Evolutionary conservation across 2,329 filamentous ascomycete species (phyloP), one percentile per base, ranked within the genome.

Genomic region (Neonectria ditissima): DNA sequence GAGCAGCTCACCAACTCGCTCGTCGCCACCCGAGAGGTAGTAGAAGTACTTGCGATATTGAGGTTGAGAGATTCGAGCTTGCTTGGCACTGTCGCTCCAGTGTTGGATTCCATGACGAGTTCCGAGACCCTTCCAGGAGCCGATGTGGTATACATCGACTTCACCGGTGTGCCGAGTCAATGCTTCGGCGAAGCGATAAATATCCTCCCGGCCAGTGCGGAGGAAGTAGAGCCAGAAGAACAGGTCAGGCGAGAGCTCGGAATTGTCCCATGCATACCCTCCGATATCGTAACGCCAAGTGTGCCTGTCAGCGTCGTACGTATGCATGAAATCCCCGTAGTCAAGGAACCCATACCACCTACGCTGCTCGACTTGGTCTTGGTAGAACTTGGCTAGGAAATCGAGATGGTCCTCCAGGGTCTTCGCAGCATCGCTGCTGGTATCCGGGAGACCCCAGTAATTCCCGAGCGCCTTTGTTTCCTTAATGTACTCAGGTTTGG

Each of bases 201-300:
- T 83, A 55, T 88, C 86, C 3, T 82, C 80, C 2, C 84, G 79
- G 0, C 87, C 87, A 0, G 86, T 89, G 10, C 84, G 83, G 2
- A 90, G 80, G 75, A 89, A 90, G 61, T 87, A 86, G 4, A 82
- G 83, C 88, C 88, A 90, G 68, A 90, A 83, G 77, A 85, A 90
- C 2, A 89, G 74, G 67, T 90, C 87, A 0, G 88, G 85, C 0
- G 87, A 89, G 0, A 90, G 79, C 71, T 90, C 87, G 0, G 85
- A 87, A 70, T 90, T 90, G 52, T 89, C 87, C 88, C 88, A 90
- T 0, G 86, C 87, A 62, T 87, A 90, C 0, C 88, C 88, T 4
- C 88, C 88, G 18, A 90, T 74, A 48, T 90, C 88, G 59, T 89
- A 90, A 1, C 86, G 81, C 88, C 88, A 90, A 1, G 80, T 80